Percentiles rank a stretch among this genome's conserved stretches.
Evolutionary conservation across 345 rosid genomes (phyloP).

Genomic region (Salix udensis): DNA sequence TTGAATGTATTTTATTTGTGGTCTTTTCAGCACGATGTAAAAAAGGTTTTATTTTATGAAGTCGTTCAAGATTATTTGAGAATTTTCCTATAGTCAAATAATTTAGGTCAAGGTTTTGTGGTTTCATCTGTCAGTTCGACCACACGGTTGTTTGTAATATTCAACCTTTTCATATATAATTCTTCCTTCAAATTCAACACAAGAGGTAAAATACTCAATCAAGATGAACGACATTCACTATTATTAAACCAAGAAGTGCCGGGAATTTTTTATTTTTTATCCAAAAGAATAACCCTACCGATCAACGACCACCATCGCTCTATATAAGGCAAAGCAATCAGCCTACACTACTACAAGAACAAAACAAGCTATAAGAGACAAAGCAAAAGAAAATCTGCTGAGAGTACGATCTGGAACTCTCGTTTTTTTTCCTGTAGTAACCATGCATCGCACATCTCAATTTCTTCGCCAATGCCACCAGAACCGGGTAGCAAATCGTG

Average conservation of each 20-base stretch:
- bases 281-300: neutral
- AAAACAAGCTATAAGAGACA: neutral
- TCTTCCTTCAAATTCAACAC: constrained; percentile 9
- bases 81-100: neutral
- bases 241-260: too few relatives aligned
- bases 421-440: neutral
- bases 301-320: neutral
- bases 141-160: neutral
- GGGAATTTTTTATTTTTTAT: too few relatives aligned
- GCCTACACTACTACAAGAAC: too few relatives aligned
- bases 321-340: neutral
- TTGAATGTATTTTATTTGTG: too few relatives aligned
- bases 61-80: neutral
- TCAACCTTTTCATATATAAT: neutral
- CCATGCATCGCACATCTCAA: constrained; percentile 29
- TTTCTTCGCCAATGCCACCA: constrained; percentile 5
- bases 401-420: neutral
- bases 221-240: too few relatives aligned
- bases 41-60: neutral
- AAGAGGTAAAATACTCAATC: too few relatives aligned
- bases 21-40: neutral
- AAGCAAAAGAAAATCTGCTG: neutral
- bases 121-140: neutral
- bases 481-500: constrained; percentile 12
- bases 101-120: constrained; percentile 5